Base-by-base conservation (phyloP, 2,329 filamentous ascomycete genomes). In the Shiraia bambusicola region DNA sequence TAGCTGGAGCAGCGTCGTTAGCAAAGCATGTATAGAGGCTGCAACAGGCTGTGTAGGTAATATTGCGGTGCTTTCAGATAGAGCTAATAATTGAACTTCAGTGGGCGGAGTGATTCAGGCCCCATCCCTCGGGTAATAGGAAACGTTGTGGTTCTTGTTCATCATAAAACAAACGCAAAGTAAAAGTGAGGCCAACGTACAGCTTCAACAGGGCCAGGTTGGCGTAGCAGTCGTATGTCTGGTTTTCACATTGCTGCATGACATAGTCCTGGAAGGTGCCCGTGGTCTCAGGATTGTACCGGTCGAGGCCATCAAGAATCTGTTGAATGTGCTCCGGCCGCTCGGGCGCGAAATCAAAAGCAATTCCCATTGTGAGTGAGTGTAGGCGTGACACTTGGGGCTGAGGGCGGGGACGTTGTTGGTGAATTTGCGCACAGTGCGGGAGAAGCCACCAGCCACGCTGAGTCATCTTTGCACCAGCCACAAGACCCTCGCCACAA, bases 271-370 rank as follows among this genome's bases (percentile, higher is more conserved):
- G 92, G 72, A 98, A 93, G 56, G 88, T 80, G 50, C 82, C 82
- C 35, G 94, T 95, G 37, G 93, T 95, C 77, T 98, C 93, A 29
- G 93, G 93, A 74, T 98, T 98, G 78, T 98, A 98, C 66, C 93
- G 83, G 74, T 98, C 93, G 53, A 98, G 88, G 60, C 93, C 92
- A 75, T 92, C 95, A 68, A 98, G 89, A 67, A 98, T 96, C 72
- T 76, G 79, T 69, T 89, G 86, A 73, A 98, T 94, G 71, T 93
- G 84, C 58, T 93, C 88, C 61, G 93, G 92, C 71, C 93, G 81
- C 73, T 95, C 88, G 63, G 88, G 84, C 77, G 88, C 87, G 74
- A 91, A 88, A 80, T 96, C 92, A 76, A 86, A 87, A 47, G 82
- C 72, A 64, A 71, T 61, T 50, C 71, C 71, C 73, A 76, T 76